Base-by-base conservation (phyloP, 768 basidiomycete species). In the Naganishia antarctica region DNA sequence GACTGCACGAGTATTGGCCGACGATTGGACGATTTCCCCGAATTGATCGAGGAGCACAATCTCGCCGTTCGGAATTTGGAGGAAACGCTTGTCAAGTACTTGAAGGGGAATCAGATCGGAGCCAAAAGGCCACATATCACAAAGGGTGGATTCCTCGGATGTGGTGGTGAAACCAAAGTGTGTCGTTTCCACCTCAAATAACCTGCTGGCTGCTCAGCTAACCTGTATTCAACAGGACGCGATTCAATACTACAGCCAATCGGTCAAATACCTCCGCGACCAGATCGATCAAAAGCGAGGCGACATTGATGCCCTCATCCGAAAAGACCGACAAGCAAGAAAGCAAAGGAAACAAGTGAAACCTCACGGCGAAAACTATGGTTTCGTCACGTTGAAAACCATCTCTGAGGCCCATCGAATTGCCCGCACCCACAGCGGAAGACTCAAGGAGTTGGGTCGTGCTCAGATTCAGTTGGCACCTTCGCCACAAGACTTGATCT, bases 61-160 rank as follows among this genome's bases (percentile, higher is more conserved):
- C 80, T 85, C 60, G 87, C 90, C n/a, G 94, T 99, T n/a, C 83
- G 88, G 50, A 87, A 94, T 70, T 84, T 98, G 63, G 96, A 99
- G 76, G 81, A 84, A 40, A 82, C 91, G 53, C 83, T 99, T 32
- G 94, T 97, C 63, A 85, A 84, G 60, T 97, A 96, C 76, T 83
- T 97, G 65, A 92, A 91, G 70, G 86, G 84, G 8, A 90, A 89
- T 1, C 84, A 81, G 70, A 81, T 92, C 40, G 90, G 83, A 50
- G 85, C 84, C 70, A 89, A 87, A 65, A 81, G 96, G 34, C 96
- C 96, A 0, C 88, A 81, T 2, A 85, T 92, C 67, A 83, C 84
- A 16, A 79, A 89, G 15, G 92, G 93, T 18, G 89, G 87, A 1
- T 85, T 83, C 63, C 79, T 90, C 70, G 90, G 93, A 0, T 57